Base-by-base conservation (phyloP, 179 eudicot genomes). In the Gypsophila paniculata region DNA sequence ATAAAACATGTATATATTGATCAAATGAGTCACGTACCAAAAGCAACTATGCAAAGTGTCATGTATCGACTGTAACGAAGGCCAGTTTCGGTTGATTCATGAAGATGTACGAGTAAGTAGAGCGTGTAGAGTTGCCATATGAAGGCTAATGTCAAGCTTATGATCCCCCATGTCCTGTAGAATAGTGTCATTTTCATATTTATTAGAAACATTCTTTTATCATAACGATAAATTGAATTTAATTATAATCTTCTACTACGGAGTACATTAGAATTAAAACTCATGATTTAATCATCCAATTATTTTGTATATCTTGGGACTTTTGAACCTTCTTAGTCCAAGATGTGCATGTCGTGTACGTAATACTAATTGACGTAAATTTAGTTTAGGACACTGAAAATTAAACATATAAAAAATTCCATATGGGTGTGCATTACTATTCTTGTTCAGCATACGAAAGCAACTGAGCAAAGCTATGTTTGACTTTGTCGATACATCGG, bases 51-150 rank as follows among this genome's bases (percentile, higher is more conserved):
- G 52, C 82, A 74, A 19, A 92, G 80, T 38, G 89, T 83, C 76
- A 88, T 80, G 81, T 92, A 92, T 84, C 98, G 75, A 75, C 96
- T 87, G 77, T 90, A 90, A 25, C 98, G 92, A 8, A 87, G 66
- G 23, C 94, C 98, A 5, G 78, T 68, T 61, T 87, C 86, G 22
- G 83, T 58, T 29, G 91, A 86, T 83, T 92, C 98, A 65, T 92
- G 98, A 48, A 92, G 96, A 71, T 92, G 90, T 10, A 92, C 89
- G 11, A 91, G 80, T 76, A 90, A 77, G 79, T 84, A 90, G 13
- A 91, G 86, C 12, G 97, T 91, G 82, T 91, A 91, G 29, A 91
- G 87, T 67, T 91, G 97, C 97, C 97, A 91, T 61, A 87, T 58
- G 79, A 90, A 92, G 8, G 84, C 88, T 63, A 92, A 5, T 38